Evolutionary conservation across 208 protist genomes (phyloP).

Genomic region (Trypanosoma platydactyli): DNA sequence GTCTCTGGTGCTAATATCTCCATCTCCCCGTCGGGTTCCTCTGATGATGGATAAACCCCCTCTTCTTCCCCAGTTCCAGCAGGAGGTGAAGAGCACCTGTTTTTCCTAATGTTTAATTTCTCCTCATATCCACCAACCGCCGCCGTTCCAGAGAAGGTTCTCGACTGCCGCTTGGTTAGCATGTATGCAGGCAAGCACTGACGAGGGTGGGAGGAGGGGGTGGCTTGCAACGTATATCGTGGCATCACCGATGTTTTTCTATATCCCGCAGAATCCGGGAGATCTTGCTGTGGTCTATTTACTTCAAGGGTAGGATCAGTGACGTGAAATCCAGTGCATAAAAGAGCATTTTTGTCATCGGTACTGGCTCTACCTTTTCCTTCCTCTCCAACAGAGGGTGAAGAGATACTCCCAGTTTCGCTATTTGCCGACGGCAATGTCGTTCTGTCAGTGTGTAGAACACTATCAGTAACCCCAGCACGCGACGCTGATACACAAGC

Average conservation of each 20-base stretch:
- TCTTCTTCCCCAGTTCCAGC: background rate
- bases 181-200: conserved; percentile 28
- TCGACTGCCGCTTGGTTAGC: conserved; percentile 13
- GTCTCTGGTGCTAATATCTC: conserved; percentile 29
- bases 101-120: background rate
- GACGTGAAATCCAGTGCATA: background rate
- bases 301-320: background rate
- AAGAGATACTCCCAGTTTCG: background rate
- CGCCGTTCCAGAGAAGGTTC: background rate
- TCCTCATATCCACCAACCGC: background rate
- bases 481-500: background rate
- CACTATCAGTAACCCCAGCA: background rate
- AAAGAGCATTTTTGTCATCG: background rate
- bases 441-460: background rate
- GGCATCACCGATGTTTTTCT: background rate
- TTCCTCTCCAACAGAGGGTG: background rate
- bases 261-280: background rate
- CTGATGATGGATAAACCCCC: background rate
- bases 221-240: background rate
- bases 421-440: background rate
- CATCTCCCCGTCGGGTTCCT: conserved; percentile 20
- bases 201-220: background rate
- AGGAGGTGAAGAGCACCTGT: background rate
- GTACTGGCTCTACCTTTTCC: background rate
- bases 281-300: background rate